Evolutionary conservation across 176 grass and related monocot genomes (phyloP).

Genomic region (Carex parvula): DNA sequence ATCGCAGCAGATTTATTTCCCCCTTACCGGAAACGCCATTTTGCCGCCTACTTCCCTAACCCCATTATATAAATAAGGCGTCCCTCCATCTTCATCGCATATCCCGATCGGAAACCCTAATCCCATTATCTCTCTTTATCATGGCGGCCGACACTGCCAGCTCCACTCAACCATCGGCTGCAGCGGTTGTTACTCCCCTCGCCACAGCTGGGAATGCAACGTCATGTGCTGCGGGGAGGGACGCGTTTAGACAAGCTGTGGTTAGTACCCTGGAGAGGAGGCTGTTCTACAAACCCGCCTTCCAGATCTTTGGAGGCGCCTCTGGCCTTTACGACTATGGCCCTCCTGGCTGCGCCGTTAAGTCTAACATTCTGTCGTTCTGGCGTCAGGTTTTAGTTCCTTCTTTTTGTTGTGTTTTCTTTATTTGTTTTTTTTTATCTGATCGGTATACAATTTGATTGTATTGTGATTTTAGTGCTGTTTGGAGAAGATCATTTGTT

Average conservation of each 20-base stretch:
- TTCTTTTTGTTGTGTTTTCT: background rate
- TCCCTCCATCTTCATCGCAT: conserved; percentile 26
- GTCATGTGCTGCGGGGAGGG: conserved; percentile 33
- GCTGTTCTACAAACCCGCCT: conserved; percentile 79
- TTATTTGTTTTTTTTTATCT: background rate
- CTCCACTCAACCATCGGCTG: background rate
- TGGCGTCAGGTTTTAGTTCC: conserved; percentile 62
- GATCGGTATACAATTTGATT: too few species aligned
- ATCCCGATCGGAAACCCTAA: conserved; percentile 33
- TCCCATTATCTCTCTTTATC: conserved; percentile 12
- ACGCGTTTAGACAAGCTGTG: conserved; percentile 64
- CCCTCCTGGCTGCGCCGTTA: conserved; percentile 65
- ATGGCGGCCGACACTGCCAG: background rate
- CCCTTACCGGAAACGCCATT: too few species aligned
- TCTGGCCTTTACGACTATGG: conserved; percentile 91
- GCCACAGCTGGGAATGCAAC: background rate
- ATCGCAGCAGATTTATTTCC: too few species aligned
- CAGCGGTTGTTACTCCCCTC: conserved; percentile 16
- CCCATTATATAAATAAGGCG: too few species aligned
- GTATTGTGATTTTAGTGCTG: too few species aligned
- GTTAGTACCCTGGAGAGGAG: conserved; percentile 75
- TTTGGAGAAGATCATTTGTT: too few species aligned
- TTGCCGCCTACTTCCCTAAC: too few species aligned
- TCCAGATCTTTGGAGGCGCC: conserved; percentile 89
- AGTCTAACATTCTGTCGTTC: conserved; percentile 77